Conservation (phyloP, 2,329 filamentous ascomycete species). For the Hypoxylon rubiginosum region DNA sequence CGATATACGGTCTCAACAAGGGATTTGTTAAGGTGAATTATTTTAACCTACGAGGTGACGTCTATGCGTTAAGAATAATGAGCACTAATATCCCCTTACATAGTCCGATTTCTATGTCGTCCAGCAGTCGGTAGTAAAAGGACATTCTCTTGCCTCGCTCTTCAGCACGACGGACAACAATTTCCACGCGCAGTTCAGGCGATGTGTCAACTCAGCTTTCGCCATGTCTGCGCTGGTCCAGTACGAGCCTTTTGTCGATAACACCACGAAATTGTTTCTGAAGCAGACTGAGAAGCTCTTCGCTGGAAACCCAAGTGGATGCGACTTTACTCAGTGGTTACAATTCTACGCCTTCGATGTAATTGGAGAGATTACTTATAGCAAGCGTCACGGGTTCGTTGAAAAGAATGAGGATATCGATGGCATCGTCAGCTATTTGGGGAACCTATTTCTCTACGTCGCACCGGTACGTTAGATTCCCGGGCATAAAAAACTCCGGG, state of each 20-base stretch:
- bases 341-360: conserved; percentile 88
- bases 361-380: conserved; percentile 82
- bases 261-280: conserved; percentile 79
- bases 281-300: conserved; percentile 70
- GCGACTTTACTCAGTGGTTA: conserved; percentile 79
- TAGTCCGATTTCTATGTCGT: conserved; percentile 86
- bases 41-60: conserved; percentile 52
- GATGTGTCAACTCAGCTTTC: conserved; percentile 82
- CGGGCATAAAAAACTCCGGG: conserved; percentile 8
- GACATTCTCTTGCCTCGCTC: conserved; percentile 76
- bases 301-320: conserved; percentile 59
- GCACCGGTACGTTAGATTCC: conserved; percentile 67
- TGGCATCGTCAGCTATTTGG: conserved; percentile 76
- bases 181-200: conserved; percentile 80
- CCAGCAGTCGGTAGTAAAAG: conserved; percentile 79
- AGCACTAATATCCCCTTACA: conserved; percentile 26
- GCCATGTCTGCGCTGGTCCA: conserved; percentile 82
- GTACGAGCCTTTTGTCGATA: conserved; percentile 85
- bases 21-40: conserved; percentile 77
- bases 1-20: conserved; percentile 86
- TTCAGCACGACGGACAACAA: conserved; percentile 82
- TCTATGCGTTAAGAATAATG: neutral
- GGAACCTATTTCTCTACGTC: conserved; percentile 76
- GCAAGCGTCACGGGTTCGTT: conserved; percentile 80
- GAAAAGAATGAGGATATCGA: conserved; percentile 82